Conservation (phyloP, 2,329 filamentous ascomycete genomes). For the Colletotrichum tanaceti region DNA sequence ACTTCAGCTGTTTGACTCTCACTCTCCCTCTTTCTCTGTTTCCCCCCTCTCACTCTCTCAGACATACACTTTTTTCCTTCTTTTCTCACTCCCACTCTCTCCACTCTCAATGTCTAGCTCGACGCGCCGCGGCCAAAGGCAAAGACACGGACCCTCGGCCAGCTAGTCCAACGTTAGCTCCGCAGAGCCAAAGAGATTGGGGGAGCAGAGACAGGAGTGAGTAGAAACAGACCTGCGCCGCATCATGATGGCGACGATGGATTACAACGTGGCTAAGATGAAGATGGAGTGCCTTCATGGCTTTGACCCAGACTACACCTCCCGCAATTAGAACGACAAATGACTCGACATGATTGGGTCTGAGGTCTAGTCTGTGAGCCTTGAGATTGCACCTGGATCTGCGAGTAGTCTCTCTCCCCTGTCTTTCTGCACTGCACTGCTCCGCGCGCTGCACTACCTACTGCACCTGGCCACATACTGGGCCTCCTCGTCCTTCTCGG, state of each 20-base stretch:
- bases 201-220: slow-evolving; percentile 35
- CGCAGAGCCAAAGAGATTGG: slow-evolving; percentile 33
- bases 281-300: slow-evolving; percentile 20
- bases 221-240: slow-evolving; percentile 27
- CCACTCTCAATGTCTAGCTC: slow-evolving; percentile 17
- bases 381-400: slow-evolving; percentile 30
- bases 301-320: slow-evolving; percentile 38
- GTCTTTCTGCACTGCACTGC: slow-evolving; percentile 19
- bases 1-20: slow-evolving; percentile 31
- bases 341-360: slow-evolving; percentile 26
- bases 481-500: slow-evolving; percentile 24
- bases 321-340: slow-evolving; percentile 30
- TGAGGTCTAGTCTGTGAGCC: slow-evolving; percentile 32
- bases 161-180: slow-evolving; percentile 18
- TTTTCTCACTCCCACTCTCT: background rate
- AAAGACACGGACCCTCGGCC: slow-evolving; percentile 31
- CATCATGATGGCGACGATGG: slow-evolving; percentile 32
- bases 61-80: background rate
- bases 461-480: slow-evolving; percentile 25
- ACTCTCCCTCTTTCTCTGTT: slow-evolving; percentile 2
- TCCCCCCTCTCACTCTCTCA: slow-evolving; percentile 5
- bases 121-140: slow-evolving; percentile 17
- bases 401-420: slow-evolving; percentile 7
- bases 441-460: background rate
- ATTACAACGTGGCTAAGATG: slow-evolving; percentile 39